These are phyloP conservation scores for Leucoagaricus sp. DNA, from an alignment of 1,284 basidiomycete genomes.

Conservation along the genomic window DNA sequence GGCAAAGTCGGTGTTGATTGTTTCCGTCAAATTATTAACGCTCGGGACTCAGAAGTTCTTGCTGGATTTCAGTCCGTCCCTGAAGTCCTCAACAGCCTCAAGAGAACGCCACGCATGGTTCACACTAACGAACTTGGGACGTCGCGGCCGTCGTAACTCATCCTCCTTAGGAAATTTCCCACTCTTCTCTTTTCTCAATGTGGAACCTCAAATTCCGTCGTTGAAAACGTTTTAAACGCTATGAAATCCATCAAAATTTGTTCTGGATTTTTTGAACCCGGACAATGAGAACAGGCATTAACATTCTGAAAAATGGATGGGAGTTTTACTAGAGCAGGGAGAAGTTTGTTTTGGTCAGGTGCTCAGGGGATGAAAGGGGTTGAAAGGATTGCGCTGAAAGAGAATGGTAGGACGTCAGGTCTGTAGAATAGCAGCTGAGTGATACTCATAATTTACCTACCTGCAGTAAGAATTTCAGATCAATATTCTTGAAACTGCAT, in stretches of 20 bases:
- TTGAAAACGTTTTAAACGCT: constrained; percentile 96
- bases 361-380: constrained; percentile 92
- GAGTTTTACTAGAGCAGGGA: constrained; percentile 93
- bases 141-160: constrained; percentile 94
- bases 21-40: constrained; percentile 89
- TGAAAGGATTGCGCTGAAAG: constrained; percentile 82
- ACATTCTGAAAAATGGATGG: constrained; percentile 99
- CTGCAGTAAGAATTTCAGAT: too few species aligned
- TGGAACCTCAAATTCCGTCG: constrained; percentile 91
- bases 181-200: constrained; percentile 89
- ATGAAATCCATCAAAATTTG: constrained; percentile 90
- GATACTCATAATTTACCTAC: too few species aligned
- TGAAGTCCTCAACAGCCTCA: constrained; percentile 83
- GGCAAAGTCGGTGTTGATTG: constrained; percentile 90
- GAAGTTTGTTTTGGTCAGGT: constrained; percentile 97
- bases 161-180: constrained; percentile 84
- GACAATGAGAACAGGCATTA: constrained; percentile 97
- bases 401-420: too few species aligned
- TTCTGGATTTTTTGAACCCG: constrained; percentile 98
- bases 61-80: constrained; percentile 87
- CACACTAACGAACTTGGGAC: constrained; percentile 97
- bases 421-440: too few species aligned
- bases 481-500: too few species aligned
- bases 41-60: constrained; percentile 92
- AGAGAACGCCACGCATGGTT: constrained; percentile 86